These are phyloP conservation scores for Xylaria curta DNA, from an alignment of 495 filamentous ascomycete genomes.

Conservation along the genomic window DNA sequence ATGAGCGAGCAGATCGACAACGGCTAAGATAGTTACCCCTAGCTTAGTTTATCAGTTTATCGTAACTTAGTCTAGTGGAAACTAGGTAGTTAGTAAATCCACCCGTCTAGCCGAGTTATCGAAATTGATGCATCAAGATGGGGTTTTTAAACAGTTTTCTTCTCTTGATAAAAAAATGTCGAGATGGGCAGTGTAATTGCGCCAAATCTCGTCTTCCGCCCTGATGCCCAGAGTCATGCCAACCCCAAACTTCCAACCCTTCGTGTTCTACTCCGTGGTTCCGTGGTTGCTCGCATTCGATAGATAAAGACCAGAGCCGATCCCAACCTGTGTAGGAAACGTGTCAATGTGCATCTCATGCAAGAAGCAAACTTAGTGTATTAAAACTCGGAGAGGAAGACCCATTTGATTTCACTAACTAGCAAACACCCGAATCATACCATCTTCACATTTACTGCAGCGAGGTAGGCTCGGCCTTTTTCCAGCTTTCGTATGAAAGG, in stretches of 20 bases:
- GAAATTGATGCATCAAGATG: background rate
- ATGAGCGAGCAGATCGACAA: background rate
- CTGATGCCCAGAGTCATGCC: background rate
- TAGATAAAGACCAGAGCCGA: conserved; percentile 14
- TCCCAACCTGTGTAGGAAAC: background rate
- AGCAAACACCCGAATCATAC: background rate
- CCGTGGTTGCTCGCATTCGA: conserved; percentile 1
- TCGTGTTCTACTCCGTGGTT: background rate
- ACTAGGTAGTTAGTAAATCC: background rate
- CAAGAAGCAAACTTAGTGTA: conserved; percentile 2
- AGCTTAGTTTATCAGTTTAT: background rate
- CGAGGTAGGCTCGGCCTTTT: background rate
- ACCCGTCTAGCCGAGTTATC: background rate
- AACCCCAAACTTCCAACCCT: background rate
- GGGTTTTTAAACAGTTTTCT: background rate
- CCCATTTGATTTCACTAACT: background rate
- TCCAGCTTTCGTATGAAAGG: background rate
- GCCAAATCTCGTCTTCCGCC: background rate
- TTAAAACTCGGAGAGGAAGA: background rate
- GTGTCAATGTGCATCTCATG: conserved; percentile 12
- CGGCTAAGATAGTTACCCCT: background rate
- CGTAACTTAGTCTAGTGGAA: background rate
- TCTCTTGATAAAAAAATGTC: background rate
- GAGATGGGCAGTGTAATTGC: background rate
- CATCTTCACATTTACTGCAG: background rate